Evolutionary conservation across 192 early-diverging fungal species (phyloP).

Genomic region (Umbelopsis vinacea): DNA sequence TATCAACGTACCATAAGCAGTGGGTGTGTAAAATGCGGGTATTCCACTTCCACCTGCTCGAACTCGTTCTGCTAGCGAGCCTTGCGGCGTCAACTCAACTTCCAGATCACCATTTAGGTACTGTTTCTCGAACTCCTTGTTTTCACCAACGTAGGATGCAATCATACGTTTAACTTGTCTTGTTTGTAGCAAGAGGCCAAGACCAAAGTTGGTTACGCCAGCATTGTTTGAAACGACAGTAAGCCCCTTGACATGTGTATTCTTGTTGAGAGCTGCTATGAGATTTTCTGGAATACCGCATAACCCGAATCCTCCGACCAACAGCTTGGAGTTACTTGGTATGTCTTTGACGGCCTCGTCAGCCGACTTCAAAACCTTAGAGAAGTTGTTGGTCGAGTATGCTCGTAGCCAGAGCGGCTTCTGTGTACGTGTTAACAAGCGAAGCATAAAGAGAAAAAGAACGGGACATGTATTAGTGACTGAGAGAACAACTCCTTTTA

Average conservation of each 20-base stretch:
- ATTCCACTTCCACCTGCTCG: conserved; percentile 79
- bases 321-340: conserved; percentile 58
- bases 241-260: conserved; percentile 63
- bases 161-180: conserved; percentile 84
- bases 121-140: conserved; percentile 81
- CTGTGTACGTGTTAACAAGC: neutral
- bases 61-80: conserved; percentile 77
- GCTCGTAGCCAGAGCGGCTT: neutral
- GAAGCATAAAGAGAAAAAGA: conserved; percentile 2
- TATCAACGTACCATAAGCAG: conserved; percentile 72
- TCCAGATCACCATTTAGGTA: conserved; percentile 82
- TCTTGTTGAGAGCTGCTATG: conserved; percentile 66
- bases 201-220: conserved; percentile 72
- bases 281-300: conserved; percentile 84
- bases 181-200: conserved; percentile 67
- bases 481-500: too few relatives aligned
- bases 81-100: conserved; percentile 78
- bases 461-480: neutral
- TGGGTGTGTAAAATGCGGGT: conserved; percentile 73
- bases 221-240: conserved; percentile 83
- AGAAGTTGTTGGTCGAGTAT: neutral
- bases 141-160: conserved; percentile 78
- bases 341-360: conserved; percentile 67
- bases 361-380: conserved; percentile 60
- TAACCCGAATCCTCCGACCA: conserved; percentile 76